These are phyloP conservation scores for Tylopilus orsonianus DNA, from an alignment of 1,284 basidiomycete genomes.

Conservation along the genomic window DNA sequence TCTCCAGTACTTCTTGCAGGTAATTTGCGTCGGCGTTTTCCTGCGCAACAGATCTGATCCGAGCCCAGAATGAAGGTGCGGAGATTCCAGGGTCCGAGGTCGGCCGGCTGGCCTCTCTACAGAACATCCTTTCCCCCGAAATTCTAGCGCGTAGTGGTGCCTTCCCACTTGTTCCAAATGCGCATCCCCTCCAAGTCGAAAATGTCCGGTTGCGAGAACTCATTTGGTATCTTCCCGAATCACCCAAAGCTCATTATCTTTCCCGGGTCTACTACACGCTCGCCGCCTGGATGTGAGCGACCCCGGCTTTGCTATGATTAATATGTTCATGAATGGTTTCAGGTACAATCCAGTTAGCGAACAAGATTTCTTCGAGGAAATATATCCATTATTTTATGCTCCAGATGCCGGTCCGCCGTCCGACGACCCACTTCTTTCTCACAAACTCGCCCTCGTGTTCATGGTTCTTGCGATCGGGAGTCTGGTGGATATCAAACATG, in stretches of 20 bases:
- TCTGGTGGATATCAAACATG: slow-evolving; percentile 62
- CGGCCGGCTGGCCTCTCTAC: slow-evolving; percentile 48
- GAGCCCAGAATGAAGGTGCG: slow-evolving; percentile 52
- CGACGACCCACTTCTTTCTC: slow-evolving; percentile 60
- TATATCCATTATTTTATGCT: slow-evolving; percentile 64
- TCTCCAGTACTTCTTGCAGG: slow-evolving; percentile 69
- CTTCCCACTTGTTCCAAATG: slow-evolving; percentile 59
- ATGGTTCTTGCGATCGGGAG: slow-evolving; percentile 75
- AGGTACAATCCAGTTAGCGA: slow-evolving; percentile 75
- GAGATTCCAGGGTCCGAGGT: slow-evolving; percentile 53
- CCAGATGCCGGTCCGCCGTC: slow-evolving; percentile 43
- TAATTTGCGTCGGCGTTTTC: slow-evolving; percentile 28
- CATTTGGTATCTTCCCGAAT: slow-evolving; percentile 67
- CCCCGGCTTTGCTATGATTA: slow-evolving; percentile 2
- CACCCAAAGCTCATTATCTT: slow-evolving; percentile 57
- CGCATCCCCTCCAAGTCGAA: slow-evolving; percentile 43
- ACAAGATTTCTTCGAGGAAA: slow-evolving; percentile 64
- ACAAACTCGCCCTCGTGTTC: slow-evolving; percentile 70
- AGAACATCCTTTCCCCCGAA: slow-evolving; percentile 56
- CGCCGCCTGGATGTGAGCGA: slow-evolving; percentile 72
- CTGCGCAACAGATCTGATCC: slow-evolving; percentile 11
- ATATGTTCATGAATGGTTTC: slow-evolving; percentile 16
- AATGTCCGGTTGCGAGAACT: slow-evolving; percentile 53
- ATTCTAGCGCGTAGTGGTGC: slow-evolving; percentile 62
- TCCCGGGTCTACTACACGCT: slow-evolving; percentile 65